Conservation (phyloP, 257 asterid genomes). For the Solanum gracilifrons region DNA sequence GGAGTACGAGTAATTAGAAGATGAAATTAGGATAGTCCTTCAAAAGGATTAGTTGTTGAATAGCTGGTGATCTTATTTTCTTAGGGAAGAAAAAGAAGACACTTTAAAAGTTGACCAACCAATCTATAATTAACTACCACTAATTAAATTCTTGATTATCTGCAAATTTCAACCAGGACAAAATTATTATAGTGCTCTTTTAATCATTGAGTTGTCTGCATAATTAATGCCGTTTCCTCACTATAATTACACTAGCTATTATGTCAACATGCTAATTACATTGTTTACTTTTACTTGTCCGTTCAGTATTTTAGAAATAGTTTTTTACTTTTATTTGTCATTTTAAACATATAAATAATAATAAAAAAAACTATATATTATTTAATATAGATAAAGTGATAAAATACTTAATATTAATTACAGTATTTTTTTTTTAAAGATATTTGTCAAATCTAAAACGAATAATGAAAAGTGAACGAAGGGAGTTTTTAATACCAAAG, state of each 20-base stretch:
- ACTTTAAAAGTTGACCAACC: background rate
- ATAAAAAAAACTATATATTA: too few species aligned
- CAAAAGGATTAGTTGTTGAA: background rate
- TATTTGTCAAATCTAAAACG: too few species aligned
- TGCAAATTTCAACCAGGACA: background rate
- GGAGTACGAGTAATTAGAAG: background rate
- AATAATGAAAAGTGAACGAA: too few species aligned
- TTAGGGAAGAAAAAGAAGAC: background rate
- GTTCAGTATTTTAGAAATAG: background rate
- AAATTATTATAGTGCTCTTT: background rate
- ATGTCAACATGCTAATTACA: background rate
- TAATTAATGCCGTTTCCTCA: background rate
- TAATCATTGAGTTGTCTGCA: background rate
- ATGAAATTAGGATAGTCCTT: background rate
- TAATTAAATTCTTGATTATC: background rate
- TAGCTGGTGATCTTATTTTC: background rate
- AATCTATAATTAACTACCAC: background rate
- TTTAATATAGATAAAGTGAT: too few species aligned
- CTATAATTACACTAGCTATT: background rate
- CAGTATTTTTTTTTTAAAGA: too few species aligned
- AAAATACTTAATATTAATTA: too few species aligned
- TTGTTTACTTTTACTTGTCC: background rate
- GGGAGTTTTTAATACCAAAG: too few species aligned
- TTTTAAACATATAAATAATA: background rate
- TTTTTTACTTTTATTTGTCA: background rate